Evolutionary conservation across 2,329 filamentous ascomycete species (phyloP), one percentile per base, ranked within the genome.

Genomic region (Trichophyton equinum): DNA sequence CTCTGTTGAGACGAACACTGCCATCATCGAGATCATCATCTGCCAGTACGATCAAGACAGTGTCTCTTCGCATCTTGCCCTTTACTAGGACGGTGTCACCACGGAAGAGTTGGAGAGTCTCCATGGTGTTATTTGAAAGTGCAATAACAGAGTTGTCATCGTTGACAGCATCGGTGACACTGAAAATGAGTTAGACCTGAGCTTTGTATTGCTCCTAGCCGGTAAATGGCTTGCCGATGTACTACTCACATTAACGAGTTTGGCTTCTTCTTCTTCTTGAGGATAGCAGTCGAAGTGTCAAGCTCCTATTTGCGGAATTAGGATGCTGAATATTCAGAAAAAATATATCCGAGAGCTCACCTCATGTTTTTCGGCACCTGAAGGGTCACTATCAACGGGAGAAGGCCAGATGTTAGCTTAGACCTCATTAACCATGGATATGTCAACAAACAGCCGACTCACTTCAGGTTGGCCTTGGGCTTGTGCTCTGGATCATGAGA

Each of bases 261-360:
- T 70, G 91, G 91, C 89, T 99, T 99, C 91, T 99, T 99, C 88
- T 99, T 99, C 84, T 97, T 97, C 82, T 96, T 97, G 72, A 99
- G 84, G 70, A 99, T 99, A 68, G 94, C 94, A 53, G 94, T 99
- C 59, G 94, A 85, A 64, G 87, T 90, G 73, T 96, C 94, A 75
- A 96, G 89, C 70, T 90, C 86, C 86, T 95, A 71, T 62, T 65
- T 62, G 51, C 40, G n/a, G 56, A 47, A 62, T 70, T 60, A 69
- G 66, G 63, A 61, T 64, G 60, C 66, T 67, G 42, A 13, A 22
- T 3, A 18, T 65, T 66, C 64, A 22, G n/a, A 67, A 64, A 64
- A 65, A 13, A 8, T 33, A 27, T 46, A n/a, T 22, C n/a, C 6
- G 40, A 20, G 62, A 67, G 77, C 83, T 73, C 82, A 95, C 89